Base-by-base conservation (phyloP, 805 yeast species). In the Zygotorulaspora florentina region DNA sequence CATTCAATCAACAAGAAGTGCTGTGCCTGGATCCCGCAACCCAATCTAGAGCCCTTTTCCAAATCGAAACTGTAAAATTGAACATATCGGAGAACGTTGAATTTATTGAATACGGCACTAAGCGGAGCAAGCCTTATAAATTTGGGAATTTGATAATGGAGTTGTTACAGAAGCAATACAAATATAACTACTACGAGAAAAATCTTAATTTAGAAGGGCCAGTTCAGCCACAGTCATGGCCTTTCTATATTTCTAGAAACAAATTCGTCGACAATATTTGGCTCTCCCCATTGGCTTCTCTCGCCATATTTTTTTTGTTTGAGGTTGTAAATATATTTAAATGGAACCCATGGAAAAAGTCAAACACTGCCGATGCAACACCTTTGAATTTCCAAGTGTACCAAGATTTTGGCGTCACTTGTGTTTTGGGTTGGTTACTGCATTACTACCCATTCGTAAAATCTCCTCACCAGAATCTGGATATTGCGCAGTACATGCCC, bases 1-100 rank as follows among this genome's bases (percentile, higher is more conserved):
- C 86, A 1, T 77, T 75, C 55, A 74, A 74, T 48, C 96, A 89
- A 63, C 87, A 85, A 66, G 99, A 93, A 70, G 95, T 91, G 9
- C 68, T 88, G 34, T 93, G 99, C 64, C 76, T 88, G 43, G 83
- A 81, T 42, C 79, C 78, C 23, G 93, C 97, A 11, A 77, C 79
- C 13, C 63, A 73, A 44, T 77, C 79, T 23, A 80, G 83, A 61
- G 75, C 95, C 0, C 64, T 82, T 39, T 90, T 96, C 86, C 79
- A 71, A 57, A 67, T 90, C 52, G 96, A 89, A 60, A 68, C 68
- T 12, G 37, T 34, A 5, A 36, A 37, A 12, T 35, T 42, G 15
- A 37, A 37, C 16, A 12, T 41, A 8, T 23, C 45, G 2, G 35
- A 36, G 9, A 34, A n/a, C 10, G 39, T 39, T 13, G 45, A 43